Evolutionary conservation across 805 yeast species (phyloP).

Genomic region (Saturnispora sekii): DNA sequence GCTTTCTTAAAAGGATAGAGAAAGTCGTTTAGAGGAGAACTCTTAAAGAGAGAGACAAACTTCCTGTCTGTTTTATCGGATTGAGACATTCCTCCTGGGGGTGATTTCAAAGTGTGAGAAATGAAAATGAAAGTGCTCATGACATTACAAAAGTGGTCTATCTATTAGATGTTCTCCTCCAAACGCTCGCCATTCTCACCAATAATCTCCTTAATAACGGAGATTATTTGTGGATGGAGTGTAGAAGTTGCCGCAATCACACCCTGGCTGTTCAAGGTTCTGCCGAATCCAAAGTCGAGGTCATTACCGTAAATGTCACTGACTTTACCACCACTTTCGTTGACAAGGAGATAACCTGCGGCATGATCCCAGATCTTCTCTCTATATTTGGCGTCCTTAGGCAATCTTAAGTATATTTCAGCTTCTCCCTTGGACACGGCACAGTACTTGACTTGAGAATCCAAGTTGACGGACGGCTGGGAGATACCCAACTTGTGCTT

Average conservation of each 20-base stretch:
- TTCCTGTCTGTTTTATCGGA: slow-evolving; percentile 5
- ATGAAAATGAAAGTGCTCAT: not conserved
- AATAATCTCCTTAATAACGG: slow-evolving; percentile 32
- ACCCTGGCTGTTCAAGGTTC: slow-evolving; percentile 76
- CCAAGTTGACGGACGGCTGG: slow-evolving; percentile 59
- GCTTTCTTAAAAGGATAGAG: slow-evolving; percentile 72
- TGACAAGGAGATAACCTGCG: slow-evolving; percentile 79
- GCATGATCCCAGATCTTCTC: slow-evolving; percentile 99
- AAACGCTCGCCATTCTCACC: slow-evolving; percentile 28
- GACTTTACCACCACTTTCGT: slow-evolving; percentile 88
- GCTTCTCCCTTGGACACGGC: slow-evolving; percentile 85
- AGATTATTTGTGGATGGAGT: slow-evolving; percentile 41
- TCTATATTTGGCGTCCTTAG: slow-evolving; percentile 62
- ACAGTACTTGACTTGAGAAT: slow-evolving; percentile 95
- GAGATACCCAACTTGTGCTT: slow-evolving; percentile 56
- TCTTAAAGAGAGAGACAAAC: slow-evolving; percentile 26
- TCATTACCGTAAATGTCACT: slow-evolving; percentile 70
- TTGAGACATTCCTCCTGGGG: not conserved
- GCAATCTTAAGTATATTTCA: slow-evolving; percentile 83
- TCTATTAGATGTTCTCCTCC: slow-evolving; percentile 14
- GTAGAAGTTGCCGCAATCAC: slow-evolving; percentile 70
- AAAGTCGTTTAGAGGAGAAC: slow-evolving; percentile 68
- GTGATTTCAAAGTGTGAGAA: not conserved
- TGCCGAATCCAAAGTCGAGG: slow-evolving; percentile 78
- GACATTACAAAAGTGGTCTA: not conserved